These are phyloP conservation scores for Sporothrix variecibatus DNA, from an alignment of 2,329 filamentous ascomycete species.

Conservation along the genomic window DNA sequence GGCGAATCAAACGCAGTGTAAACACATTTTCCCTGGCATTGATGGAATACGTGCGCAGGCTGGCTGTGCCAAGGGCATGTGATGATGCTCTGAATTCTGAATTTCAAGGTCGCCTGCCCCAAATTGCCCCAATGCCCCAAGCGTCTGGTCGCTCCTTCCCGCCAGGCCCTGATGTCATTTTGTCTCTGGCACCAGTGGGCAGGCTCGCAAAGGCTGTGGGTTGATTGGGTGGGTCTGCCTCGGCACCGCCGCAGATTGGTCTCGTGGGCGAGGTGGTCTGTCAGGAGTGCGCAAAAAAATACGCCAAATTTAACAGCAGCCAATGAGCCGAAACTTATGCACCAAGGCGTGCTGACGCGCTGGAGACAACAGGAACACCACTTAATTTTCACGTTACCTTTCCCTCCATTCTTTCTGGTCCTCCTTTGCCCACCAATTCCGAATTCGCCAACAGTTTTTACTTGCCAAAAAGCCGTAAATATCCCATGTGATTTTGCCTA, in stretches of 20 bases:
- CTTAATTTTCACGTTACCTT: background rate
- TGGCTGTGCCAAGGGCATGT: constrained; percentile 2
- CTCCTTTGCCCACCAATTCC: background rate
- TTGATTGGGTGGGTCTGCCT: constrained; percentile 21
- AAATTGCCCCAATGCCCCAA: background rate
- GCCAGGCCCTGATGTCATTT: constrained; percentile 24
- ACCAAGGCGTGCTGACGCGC: background rate
- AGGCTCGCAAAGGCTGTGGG: background rate
- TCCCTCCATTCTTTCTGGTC: background rate
- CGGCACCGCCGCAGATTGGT: constrained; percentile 14
- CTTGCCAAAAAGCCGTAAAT: background rate
- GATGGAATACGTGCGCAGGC: background rate
- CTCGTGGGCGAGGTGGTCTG: constrained; percentile 16
- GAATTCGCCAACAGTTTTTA: background rate
- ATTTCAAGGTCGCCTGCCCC: background rate
- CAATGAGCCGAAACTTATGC: background rate
- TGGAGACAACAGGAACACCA: background rate
- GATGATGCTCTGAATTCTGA: constrained; percentile 2
- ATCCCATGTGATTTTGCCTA: constrained; percentile 21
- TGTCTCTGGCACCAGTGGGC: background rate
- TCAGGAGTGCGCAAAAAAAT: background rate
- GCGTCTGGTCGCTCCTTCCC: background rate
- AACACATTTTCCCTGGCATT: background rate
- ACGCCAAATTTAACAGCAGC: background rate
- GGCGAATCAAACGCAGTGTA: constrained; percentile 13